These are phyloP conservation scores for Nyssa sinensis DNA, from an alignment of 148 eudicot species.

Conservation along the genomic window DNA sequence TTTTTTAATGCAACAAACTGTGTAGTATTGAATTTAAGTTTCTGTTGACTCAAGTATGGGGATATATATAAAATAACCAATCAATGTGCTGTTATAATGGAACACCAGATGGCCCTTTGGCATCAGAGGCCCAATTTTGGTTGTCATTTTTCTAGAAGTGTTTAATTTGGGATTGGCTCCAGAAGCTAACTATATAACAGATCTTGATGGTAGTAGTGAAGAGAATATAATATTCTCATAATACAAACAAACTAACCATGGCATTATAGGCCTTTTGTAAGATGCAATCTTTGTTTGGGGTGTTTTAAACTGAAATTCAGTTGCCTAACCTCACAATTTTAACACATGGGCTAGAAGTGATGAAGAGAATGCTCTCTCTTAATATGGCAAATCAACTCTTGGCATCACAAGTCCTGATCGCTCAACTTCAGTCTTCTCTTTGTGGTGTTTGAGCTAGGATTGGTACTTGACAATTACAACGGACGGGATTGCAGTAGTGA, in stretches of 20 bases:
- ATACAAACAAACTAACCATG: background rate
- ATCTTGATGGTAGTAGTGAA: background rate
- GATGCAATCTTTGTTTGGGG: background rate
- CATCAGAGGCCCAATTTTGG: background rate
- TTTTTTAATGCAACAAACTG: no score
- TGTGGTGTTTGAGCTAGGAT: background rate
- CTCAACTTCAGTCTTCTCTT: background rate
- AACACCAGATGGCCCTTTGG: background rate
- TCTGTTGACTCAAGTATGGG: background rate
- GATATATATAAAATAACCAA: background rate
- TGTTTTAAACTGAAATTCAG: background rate
- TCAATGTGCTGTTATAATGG: background rate
- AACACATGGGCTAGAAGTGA: background rate
- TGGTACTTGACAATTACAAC: background rate
- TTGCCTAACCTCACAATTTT: background rate
- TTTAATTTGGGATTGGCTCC: background rate
- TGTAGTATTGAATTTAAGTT: background rate
- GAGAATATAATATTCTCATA: background rate
- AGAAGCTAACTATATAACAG: background rate
- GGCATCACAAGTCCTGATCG: background rate
- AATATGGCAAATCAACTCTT: background rate
- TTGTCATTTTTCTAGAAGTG: background rate
- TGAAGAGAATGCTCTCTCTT: background rate
- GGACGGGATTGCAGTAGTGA: background rate
- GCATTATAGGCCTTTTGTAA: background rate